Percentiles rank a stretch among this genome's conserved stretches.
Evolutionary conservation across 108 stramenopile genomes (phyloP).

Genomic region (Skeletonema menzelii): DNA sequence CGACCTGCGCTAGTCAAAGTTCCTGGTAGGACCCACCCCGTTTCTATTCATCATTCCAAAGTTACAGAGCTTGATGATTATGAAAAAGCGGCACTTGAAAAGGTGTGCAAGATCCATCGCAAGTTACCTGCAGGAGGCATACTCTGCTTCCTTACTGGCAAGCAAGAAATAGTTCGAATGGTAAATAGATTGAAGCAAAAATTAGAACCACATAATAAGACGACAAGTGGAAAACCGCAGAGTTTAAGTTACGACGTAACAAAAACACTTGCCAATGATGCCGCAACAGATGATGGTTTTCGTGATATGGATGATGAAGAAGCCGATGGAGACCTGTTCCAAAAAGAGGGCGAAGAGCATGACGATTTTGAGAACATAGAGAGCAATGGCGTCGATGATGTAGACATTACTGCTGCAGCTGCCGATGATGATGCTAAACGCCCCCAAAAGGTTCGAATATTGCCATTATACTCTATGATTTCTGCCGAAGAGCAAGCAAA

Average conservation of each 20-base stretch:
- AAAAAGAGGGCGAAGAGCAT: constrained; percentile 48
- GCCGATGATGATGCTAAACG: constrained; percentile 48
- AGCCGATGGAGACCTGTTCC: constrained; percentile 60
- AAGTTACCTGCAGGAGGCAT: constrained; percentile 91
- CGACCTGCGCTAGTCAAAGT: constrained; percentile 85
- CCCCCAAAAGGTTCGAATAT: constrained; percentile 66
- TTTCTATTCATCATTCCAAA: constrained; percentile 95
- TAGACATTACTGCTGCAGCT: constrained; percentile 13
- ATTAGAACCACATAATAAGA: constrained; percentile 19
- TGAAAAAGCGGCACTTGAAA: constrained; percentile 75
- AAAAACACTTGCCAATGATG: constrained; percentile 23
- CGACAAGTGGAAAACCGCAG: neutral
- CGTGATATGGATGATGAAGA: constrained; percentile 92
- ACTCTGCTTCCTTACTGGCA: constrained; percentile 97
- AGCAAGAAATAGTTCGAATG: constrained; percentile 90
- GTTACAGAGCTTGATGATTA: constrained; percentile 95
- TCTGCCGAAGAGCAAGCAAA: constrained; percentile 89
- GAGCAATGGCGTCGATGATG: constrained; percentile 34
- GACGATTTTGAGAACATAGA: constrained; percentile 46
- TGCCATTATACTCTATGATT: constrained; percentile 95
- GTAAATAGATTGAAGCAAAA: constrained; percentile 64
- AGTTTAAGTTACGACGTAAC: constrained; percentile 28
- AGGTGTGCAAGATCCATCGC: constrained; percentile 88
- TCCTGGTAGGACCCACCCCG: constrained; percentile 92
- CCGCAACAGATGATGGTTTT: constrained; percentile 36